Percentiles rank a stretch among this genome's conserved stretches.
Evolutionary conservation across 352 stramenopile genomes (phyloP).

Genomic region (Phytophthora pini): DNA sequence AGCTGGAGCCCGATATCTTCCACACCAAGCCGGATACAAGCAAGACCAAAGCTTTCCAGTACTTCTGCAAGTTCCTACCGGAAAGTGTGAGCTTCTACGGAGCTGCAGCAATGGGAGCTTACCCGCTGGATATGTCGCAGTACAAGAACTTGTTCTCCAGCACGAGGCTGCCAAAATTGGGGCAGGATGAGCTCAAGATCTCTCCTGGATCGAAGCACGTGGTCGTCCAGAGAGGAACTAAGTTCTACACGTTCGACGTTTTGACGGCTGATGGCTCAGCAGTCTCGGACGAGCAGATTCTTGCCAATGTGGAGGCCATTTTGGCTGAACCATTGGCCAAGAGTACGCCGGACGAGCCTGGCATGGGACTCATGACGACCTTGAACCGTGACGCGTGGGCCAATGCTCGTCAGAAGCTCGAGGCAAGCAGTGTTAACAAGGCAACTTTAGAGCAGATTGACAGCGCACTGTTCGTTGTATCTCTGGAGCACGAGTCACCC

Average conservation of each 20-base stretch:
- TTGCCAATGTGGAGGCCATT: slow-evolving; percentile 88
- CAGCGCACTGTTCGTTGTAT: slow-evolving; percentile 86
- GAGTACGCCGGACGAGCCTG: slow-evolving; percentile 43
- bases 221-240: slow-evolving; percentile 85
- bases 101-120: slow-evolving; percentile 82
- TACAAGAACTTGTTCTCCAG: slow-evolving; percentile 92
- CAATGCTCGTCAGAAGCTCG: slow-evolving; percentile 61
- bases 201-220: slow-evolving; percentile 73
- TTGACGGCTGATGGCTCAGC: slow-evolving; percentile 65
- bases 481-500: slow-evolving; percentile 76
- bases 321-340: slow-evolving; percentile 63
- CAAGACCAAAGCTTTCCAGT: slow-evolving; percentile 85
- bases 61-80: slow-evolving; percentile 84
- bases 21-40: slow-evolving; percentile 85
- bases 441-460: slow-evolving; percentile 84
- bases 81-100: slow-evolving; percentile 90
- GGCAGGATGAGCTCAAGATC: slow-evolving; percentile 78
- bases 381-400: slow-evolving; percentile 88
- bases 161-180: slow-evolving; percentile 66
- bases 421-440: slow-evolving; percentile 65
- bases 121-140: slow-evolving; percentile 93
- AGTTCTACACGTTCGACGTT: slow-evolving; percentile 91
- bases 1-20: slow-evolving; percentile 89
- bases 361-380: slow-evolving; percentile 82
- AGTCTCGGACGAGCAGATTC: slow-evolving; percentile 78